Base-by-base conservation (phyloP, 1,284 basidiomycete genomes). In the Sutorius eximius region DNA sequence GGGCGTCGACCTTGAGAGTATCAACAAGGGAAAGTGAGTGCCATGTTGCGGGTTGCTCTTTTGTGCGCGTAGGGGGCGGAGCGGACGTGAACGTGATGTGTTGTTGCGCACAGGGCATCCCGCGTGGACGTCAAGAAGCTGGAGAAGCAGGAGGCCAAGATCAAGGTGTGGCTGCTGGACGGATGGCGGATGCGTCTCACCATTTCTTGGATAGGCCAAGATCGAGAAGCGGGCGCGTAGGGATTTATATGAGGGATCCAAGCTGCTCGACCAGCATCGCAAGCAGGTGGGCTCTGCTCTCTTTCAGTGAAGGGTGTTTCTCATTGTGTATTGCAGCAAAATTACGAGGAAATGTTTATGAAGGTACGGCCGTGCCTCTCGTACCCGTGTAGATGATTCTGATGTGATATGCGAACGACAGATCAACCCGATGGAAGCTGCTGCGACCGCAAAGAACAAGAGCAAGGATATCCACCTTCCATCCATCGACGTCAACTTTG, bases 311-410 rank as follows among this genome's bases (percentile, higher is more conserved):
- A 22, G 44, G 15, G 9, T 15, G 18, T 36, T 32, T 33, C 38
- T 61, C 59, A 60, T 63, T 30, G 55, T 16, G 20, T 12, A 30
- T 53, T 4, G 34, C 65, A 96, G 86, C 91, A 96, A 87, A 86
- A 87, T 27, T 98, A 98, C 77, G 95, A 98, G 71, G 96, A 98
- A 71, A 89, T 98, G 86, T 99, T 96, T 77, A 92, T 99, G 89
- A 93, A 96, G 79, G 87, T 80, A 50, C 22, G 65, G 30, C 41
- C 37, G 3, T 33, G 22, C 5, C 11, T 33, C 11, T 34, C 24
- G 15, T 20, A 11, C 49, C 32, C 6, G 40, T 27, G 2, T 50
- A 18, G 9, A 27, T 52, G 10, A 29, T 52, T 34, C 27, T 37
- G 38, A 32, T 24, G 3, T 50, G 43, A 38, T 8, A 16, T 16